A percentile compares a stretch with the other conserved stretches of the same genome.
phyloP scores from a whole-genome alignment of 208 protist genomes.

The Wallacemonas sp. region DNA sequence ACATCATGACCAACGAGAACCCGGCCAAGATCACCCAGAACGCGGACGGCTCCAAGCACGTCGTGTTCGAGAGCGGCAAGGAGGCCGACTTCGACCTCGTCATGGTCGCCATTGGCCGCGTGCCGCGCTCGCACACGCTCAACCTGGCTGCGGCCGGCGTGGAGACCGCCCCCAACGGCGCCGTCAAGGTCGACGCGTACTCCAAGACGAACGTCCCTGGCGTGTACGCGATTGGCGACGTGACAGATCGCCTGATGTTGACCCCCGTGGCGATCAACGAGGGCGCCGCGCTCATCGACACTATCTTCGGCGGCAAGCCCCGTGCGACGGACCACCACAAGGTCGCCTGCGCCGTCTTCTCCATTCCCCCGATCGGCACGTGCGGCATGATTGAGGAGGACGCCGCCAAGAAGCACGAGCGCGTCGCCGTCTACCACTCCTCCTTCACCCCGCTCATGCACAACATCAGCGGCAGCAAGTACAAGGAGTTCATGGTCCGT shows the following conservation, averaged over 20 bases:
- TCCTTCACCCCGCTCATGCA: constrained; percentile 90
- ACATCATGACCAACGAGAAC: constrained; percentile 76
- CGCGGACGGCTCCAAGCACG: constrained; percentile 63
- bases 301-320: constrained; percentile 79
- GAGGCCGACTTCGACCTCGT: constrained; percentile 92
- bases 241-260: constrained; percentile 89
- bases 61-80: constrained; percentile 82
- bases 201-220: constrained; percentile 94
- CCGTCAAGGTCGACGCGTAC: constrained; percentile 91
- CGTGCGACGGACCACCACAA: constrained; percentile 77
- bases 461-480: constrained; percentile 82
- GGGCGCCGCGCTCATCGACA: constrained; percentile 76
- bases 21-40: constrained; percentile 76
- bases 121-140: constrained; percentile 90
- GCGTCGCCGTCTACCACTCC: constrained; percentile 85
- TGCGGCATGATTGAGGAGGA: constrained; percentile 88
- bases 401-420: constrained; percentile 58
- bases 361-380: constrained; percentile 86
- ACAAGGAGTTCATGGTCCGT: constrained; percentile 89
- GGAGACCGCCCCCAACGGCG: constrained; percentile 74
- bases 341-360: constrained; percentile 91
- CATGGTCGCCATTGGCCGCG: constrained; percentile 95
- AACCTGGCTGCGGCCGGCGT: constrained; percentile 93
- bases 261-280: constrained; percentile 93
- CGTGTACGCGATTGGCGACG: constrained; percentile 99